These are phyloP conservation scores for Aspergillus versicolor DNA, from an alignment of 2,329 filamentous ascomycete genomes.

Conservation along the genomic window DNA sequence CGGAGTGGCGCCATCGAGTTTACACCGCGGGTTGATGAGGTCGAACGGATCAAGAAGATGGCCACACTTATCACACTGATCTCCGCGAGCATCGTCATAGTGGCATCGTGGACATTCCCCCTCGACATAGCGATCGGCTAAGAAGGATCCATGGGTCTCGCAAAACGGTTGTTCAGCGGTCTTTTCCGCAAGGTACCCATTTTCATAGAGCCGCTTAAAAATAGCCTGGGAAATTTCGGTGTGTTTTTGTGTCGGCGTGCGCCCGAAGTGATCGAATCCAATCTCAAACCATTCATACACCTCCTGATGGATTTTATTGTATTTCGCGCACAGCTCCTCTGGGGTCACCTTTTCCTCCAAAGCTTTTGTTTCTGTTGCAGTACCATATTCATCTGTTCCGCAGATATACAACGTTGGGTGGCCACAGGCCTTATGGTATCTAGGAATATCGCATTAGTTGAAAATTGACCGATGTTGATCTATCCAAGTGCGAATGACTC, in stretches of 20 bases:
- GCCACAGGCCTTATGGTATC: slow-evolving; percentile 76
- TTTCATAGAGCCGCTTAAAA: slow-evolving; percentile 82
- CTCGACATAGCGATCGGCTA: slow-evolving; percentile 71
- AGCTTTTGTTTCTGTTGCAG: slow-evolving; percentile 92
- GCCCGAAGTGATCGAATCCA: slow-evolving; percentile 90
- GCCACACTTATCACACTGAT: slow-evolving; percentile 75
- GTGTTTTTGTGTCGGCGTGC: slow-evolving; percentile 84
- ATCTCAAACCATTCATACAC: slow-evolving; percentile 98
- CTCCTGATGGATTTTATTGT: slow-evolving; percentile 83
- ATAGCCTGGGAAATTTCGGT: slow-evolving; percentile 92
- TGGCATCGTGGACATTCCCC: slow-evolving; percentile 51
- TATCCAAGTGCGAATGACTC: slow-evolving; percentile 50
- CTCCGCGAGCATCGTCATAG: slow-evolving; percentile 69
- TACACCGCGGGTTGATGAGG: slow-evolving; percentile 83
- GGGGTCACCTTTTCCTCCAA: slow-evolving; percentile 83
- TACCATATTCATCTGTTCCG: slow-evolving; percentile 92
- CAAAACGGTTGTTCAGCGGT: slow-evolving; percentile 90
- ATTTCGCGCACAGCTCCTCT: slow-evolving; percentile 84
- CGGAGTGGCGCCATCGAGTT: slow-evolving; percentile 81
- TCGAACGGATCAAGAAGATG: slow-evolving; percentile 70
- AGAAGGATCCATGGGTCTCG: slow-evolving; percentile 61
- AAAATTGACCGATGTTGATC: slow-evolving; percentile 56
- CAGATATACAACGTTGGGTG: slow-evolving; percentile 82
- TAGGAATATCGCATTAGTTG: slow-evolving; percentile 29
- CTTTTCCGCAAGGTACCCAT: slow-evolving; percentile 83